Evolutionary conservation across 164 flowering plant genomes (phyloP), one percentile per base, ranked within the genome.

Genomic region (Berberis vulgaris): DNA sequence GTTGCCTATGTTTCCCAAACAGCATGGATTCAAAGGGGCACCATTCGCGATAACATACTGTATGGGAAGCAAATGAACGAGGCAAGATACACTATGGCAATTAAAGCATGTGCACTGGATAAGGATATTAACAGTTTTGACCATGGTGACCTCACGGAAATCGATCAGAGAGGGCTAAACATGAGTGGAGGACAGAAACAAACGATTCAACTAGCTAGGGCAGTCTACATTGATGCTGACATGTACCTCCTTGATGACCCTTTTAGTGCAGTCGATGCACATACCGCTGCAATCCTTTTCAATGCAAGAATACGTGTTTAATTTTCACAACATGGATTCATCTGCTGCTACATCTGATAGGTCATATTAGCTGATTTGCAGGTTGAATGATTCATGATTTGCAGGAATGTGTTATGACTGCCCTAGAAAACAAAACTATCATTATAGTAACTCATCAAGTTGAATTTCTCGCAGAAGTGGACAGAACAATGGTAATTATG

Each of bases 181-280:
- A 50, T 92, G 87, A 92, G 98, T 70, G 98, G 98, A 7, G 98
- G 98, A 60, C 98, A 92, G 71, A 92, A 85, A 57, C 98, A 92
- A 71, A 76, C 96, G 75, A 82, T 92, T 66, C 98, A 92, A 65
- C 93, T 92, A 7, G 93, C 96, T 41, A 78, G 98, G 67, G 96
- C 98, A 7, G 88, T 89, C 55, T 92, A 86, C 54, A 80, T 71
- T 67, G 96, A 89, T 76, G 89, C 91, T 9, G 96, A 92, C 69
- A 81, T 86, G 5, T 91, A 89, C 76, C 91, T 87, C 54, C 87
- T 91, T 43, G 98, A 89, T 66, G 98, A 91, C 60, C 95, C 95
- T 47, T 92, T 89, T 45, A 92, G 96, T 75, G 98, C 98, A 63
- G 95, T 92, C 1, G 98, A 92, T 84, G 98, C 97, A 53, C 92